Percentiles rank a stretch among this genome's conserved stretches.
These are phyloP conservation scores for Elongisporangium undulatum DNA, from an alignment of 352 stramenopile species.

Conservation along the genomic window DNA sequence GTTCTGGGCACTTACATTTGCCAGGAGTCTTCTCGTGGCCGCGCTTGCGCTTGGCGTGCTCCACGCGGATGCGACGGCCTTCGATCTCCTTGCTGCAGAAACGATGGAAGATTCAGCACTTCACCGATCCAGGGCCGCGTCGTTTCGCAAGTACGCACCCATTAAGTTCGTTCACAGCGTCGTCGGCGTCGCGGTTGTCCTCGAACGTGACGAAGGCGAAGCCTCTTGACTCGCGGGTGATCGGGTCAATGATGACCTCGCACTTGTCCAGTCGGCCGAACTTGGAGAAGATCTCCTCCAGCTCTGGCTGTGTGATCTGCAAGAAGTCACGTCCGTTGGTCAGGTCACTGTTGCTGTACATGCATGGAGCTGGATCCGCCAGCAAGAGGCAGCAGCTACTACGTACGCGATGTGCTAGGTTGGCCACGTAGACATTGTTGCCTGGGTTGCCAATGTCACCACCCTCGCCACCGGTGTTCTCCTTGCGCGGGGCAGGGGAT, in stretches of 20 bases:
- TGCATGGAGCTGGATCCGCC: neutral
- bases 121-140: neutral
- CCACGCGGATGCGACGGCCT: conserved; percentile 65
- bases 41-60: conserved; percentile 77
- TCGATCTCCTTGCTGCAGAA: conserved; percentile 64
- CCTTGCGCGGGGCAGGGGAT: conserved; percentile 28
- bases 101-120: conserved; percentile 1
- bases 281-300: conserved; percentile 73
- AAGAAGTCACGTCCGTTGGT: neutral
- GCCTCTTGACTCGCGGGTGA: conserved; percentile 67
- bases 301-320: conserved; percentile 40
- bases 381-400: neutral
- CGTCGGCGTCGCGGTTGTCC: conserved; percentile 67
- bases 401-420: conserved; percentile 49
- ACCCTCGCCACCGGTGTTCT: conserved; percentile 5
- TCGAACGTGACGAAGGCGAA: conserved; percentile 81
- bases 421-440: conserved; percentile 83
- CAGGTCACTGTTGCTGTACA: neutral
- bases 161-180: conserved; percentile 77
- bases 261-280: conserved; percentile 70
- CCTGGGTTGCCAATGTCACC: conserved; percentile 39
- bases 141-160: conserved; percentile 35
- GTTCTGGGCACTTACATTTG: conserved; percentile 46
- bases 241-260: conserved; percentile 77
- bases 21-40: conserved; percentile 82